These are phyloP conservation scores for Heterobasidion occidentale DNA, from an alignment of 1,284 basidiomycete genomes.

Conservation along the genomic window DNA sequence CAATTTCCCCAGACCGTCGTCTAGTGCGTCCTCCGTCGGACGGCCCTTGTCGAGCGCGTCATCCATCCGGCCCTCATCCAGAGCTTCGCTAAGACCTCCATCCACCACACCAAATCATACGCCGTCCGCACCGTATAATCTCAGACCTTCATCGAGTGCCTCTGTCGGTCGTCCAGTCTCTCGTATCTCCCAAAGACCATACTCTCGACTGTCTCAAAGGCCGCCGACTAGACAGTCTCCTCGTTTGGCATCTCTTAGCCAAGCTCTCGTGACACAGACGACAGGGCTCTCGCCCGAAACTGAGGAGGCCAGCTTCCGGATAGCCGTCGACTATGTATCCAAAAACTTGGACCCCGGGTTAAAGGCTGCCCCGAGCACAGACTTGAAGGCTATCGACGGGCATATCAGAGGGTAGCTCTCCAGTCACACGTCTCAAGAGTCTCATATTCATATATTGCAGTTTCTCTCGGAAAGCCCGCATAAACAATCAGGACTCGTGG, in stretches of 20 bases:
- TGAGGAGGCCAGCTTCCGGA: slow-evolving; percentile 39
- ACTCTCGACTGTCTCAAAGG: slow-evolving; percentile 28
- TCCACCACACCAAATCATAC: slow-evolving; percentile 29
- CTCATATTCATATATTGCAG: slow-evolving; percentile 24
- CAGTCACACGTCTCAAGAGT: slow-evolving; percentile 1
- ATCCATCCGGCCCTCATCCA: slow-evolving; percentile 26
- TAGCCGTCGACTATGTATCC: slow-evolving; percentile 42
- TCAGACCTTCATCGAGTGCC: slow-evolving; percentile 26
- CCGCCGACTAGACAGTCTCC: slow-evolving; percentile 39
- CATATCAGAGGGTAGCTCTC: slow-evolving; percentile 48
- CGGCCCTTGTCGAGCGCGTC: slow-evolving; percentile 14
- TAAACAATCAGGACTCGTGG: slow-evolving; percentile 51
- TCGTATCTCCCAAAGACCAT: slow-evolving; percentile 44
- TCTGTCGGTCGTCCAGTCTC: slow-evolving; percentile 37
- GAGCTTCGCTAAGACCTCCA: slow-evolving; percentile 27
- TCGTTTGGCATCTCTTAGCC: slow-evolving; percentile 44
- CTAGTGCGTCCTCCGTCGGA: slow-evolving; percentile 10
- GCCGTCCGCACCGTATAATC: slow-evolving; percentile 24
- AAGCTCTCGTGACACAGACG: slow-evolving; percentile 48
- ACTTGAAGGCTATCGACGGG: slow-evolving; percentile 45
- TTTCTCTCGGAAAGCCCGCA: slow-evolving; percentile 57
- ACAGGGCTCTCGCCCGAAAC: slow-evolving; percentile 26
- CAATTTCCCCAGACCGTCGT: slow-evolving; percentile 3
- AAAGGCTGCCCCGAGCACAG: slow-evolving; percentile 47
- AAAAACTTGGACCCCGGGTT: slow-evolving; percentile 40